Conservation (phyloP, 257 asterid genomes). For the Nicotiana tabacum region DNA sequence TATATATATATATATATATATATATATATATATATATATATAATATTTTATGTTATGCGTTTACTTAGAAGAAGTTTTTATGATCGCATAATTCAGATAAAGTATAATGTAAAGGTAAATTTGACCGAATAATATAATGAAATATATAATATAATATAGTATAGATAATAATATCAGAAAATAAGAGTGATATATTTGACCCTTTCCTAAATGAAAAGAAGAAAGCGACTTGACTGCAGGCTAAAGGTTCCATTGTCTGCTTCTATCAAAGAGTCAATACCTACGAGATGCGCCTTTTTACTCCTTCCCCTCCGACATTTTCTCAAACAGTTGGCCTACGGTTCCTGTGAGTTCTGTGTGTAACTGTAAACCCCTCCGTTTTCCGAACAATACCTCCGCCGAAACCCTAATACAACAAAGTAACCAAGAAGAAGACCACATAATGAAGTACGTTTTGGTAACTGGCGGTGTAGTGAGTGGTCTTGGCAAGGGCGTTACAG, state of each 20-base stretch:
- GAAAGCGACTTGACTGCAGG: not conserved
- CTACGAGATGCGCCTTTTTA: not conserved
- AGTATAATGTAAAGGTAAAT: too few relatives aligned
- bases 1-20: too few relatives aligned
- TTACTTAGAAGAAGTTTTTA: too few relatives aligned
- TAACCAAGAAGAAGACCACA: not conserved
- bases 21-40: too few relatives aligned
- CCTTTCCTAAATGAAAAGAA: not conserved
- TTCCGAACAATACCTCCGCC: not conserved
- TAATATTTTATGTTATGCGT: too few relatives aligned
- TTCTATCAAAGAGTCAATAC: not conserved
- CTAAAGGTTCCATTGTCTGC: not conserved
- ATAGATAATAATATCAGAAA: too few relatives aligned
- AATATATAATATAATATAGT: too few relatives aligned
- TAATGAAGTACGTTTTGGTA: slow-evolving; percentile 85
- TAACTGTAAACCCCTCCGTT: not conserved
- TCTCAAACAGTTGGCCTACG: slow-evolving; percentile 19
- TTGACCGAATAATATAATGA: too few relatives aligned
- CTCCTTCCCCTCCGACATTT: slow-evolving; percentile 32
- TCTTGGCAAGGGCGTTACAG: slow-evolving; percentile 97
- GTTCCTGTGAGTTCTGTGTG: not conserved
- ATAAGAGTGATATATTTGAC: too few relatives aligned
- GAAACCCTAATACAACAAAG: not conserved
- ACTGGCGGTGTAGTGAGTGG: slow-evolving; percentile 99
- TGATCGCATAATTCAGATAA: too few relatives aligned